Base-by-base conservation (phyloP, 2,329 filamentous ascomycete genomes). In the Ustulina deusta region DNA sequence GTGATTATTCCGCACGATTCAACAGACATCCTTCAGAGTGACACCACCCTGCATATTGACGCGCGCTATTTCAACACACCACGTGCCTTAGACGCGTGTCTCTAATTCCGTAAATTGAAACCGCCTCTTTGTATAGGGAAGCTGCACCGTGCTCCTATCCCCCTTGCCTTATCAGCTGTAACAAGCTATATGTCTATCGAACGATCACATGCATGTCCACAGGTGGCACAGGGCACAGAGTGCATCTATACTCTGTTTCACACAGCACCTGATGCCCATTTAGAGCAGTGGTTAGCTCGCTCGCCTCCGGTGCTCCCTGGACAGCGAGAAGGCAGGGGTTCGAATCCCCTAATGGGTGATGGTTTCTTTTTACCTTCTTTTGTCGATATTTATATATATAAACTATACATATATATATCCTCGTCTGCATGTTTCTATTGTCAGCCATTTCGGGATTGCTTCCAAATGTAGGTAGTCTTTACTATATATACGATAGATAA, bases 261-360 rank as follows among this genome's bases (percentile, higher is more conserved):
- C 2, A 32, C 34, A 40, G 3, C 55, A n/a, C 54, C 15, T 20
- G 29, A 59, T 36, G 57, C 63, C 63, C 42, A 59, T 65, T 69
- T 65, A 65, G 66, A 71, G 56, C 58, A 69, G 66, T 66, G 63
- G 52, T 71, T 65, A 69, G 66, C 63, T 71, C 66, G 58, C 66
- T 65, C 60, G 63, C 34, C 59, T 67, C 61, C 61, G 66, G 58
- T 49, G 2, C n/a, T 42, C 15, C 36, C 57, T 40, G 15, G 22
- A 62, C 6, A 67, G 52, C 66, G 59, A 65, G 64, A 67, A 55
- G 64, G 2, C 57, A 34, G 49, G 58, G 61, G 61, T 67, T 67
- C 61, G 57, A 69, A 71, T 65, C 69, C 66, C 61, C 49, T 44
- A 65, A 58, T 55, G 54, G 62, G 63, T 70, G 17, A 4, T 29